phyloP scores from a whole-genome alignment of 805 yeast genomes.

The Monosporozyma aerobia region DNA sequence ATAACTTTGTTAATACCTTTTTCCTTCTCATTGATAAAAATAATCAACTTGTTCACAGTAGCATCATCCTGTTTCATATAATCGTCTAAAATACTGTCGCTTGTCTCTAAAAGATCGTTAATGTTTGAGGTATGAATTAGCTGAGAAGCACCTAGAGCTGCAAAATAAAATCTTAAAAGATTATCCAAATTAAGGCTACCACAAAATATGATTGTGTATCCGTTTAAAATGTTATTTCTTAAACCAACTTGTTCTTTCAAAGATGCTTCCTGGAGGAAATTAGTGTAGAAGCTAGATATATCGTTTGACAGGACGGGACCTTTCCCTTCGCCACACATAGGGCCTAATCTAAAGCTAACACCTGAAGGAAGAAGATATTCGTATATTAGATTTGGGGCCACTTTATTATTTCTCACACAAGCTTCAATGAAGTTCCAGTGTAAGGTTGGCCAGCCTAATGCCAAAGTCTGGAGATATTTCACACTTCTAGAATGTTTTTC shows the following conservation, averaged over 20 bases:
- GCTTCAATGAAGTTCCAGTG: constrained; percentile 49
- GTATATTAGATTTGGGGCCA: constrained; percentile 31
- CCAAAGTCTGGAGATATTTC: constrained; percentile 68
- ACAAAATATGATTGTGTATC: constrained; percentile 30
- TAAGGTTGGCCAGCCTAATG: constrained; percentile 80
- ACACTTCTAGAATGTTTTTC: constrained; percentile 52
- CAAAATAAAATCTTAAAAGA: constrained; percentile 21
- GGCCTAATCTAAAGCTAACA: constrained; percentile 37
- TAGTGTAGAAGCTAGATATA: constrained; percentile 35
- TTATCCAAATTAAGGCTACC: constrained; percentile 22
- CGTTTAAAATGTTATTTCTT: constrained; percentile 18
- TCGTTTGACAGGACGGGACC: constrained; percentile 41
- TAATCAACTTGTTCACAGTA: constrained; percentile 4
- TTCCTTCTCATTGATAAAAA: constrained; percentile 16
- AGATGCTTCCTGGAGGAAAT: constrained; percentile 25
- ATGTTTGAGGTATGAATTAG: constrained; percentile 7
- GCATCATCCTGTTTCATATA: not conserved
- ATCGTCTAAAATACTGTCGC: not conserved
- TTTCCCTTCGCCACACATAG: constrained; percentile 3
- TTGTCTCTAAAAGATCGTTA: not conserved
- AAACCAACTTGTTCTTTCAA: constrained; percentile 34
- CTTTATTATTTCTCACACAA: constrained; percentile 27
- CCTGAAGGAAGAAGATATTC: constrained; percentile 68
- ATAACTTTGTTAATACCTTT: constrained; percentile 6
- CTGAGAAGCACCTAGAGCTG: constrained; percentile 15